These are phyloP conservation scores for Rhizopus sp. DNA, from an alignment of 371 early-diverging fungal genomes.

Conservation along the genomic window DNA sequence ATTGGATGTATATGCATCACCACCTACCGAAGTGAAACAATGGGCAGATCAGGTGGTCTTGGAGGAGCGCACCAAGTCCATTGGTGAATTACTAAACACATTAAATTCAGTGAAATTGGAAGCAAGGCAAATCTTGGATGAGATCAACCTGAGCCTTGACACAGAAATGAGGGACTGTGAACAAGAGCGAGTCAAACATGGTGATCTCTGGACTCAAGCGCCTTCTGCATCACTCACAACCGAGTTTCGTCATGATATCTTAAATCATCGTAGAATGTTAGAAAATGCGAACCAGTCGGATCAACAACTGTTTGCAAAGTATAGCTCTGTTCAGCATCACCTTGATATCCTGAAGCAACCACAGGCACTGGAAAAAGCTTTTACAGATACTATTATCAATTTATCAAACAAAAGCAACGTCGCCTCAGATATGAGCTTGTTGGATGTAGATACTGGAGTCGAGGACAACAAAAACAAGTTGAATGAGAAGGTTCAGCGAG, in stretches of 20 bases:
- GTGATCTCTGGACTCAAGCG: slow-evolving; percentile 82
- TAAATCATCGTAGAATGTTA: slow-evolving; percentile 75
- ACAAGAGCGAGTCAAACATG: slow-evolving; percentile 70
- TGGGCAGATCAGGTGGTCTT: slow-evolving; percentile 64
- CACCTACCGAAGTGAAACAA: slow-evolving; percentile 63
- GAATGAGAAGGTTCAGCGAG: slow-evolving; percentile 56
- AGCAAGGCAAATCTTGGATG: slow-evolving; percentile 65
- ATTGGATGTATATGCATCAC: slow-evolving; percentile 57
- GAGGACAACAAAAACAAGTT: slow-evolving; percentile 30
- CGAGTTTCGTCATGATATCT: slow-evolving; percentile 76
- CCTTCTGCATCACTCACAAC: slow-evolving; percentile 77
- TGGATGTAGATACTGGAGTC: slow-evolving; percentile 66
- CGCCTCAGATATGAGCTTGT: slow-evolving; percentile 42
- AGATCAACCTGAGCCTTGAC: slow-evolving; percentile 66
- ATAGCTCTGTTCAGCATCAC: slow-evolving; percentile 56
- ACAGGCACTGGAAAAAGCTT: slow-evolving; percentile 63
- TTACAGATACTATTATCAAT: slow-evolving; percentile 57
- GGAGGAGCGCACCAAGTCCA: slow-evolving; percentile 41
- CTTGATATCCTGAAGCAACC: slow-evolving; percentile 61
- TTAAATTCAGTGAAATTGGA: slow-evolving; percentile 64
- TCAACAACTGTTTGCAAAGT: slow-evolving; percentile 57
- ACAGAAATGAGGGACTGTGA: slow-evolving; percentile 90
- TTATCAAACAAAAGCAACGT: slow-evolving; percentile 31
- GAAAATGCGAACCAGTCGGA: slow-evolving; percentile 82
- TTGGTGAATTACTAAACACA: slow-evolving; percentile 58